These are phyloP conservation scores for Teratosphaeria gauchensis DNA, from an alignment of 2,329 filamentous ascomycete genomes.

Conservation along the genomic window DNA sequence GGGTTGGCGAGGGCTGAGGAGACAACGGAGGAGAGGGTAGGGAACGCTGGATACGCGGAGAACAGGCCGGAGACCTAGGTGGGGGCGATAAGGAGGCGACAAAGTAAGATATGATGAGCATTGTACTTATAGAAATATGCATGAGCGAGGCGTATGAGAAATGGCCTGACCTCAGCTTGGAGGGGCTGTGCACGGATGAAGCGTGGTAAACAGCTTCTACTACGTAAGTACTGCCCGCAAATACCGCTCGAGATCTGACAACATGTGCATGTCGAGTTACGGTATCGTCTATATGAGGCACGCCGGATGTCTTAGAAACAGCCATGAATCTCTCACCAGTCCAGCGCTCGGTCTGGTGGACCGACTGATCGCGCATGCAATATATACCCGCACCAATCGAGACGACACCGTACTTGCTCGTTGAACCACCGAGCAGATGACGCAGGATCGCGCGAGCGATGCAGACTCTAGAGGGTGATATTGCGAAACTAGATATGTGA, in stretches of 20 bases:
- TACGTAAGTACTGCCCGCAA: not conserved
- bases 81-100: not conserved
- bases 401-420: not conserved
- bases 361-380: not conserved
- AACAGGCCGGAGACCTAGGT: slow-evolving; percentile 1
- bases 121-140: slow-evolving; percentile 6
- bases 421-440: not conserved
- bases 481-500: not conserved
- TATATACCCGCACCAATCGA: not conserved
- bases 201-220: not conserved
- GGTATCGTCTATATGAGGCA: not conserved
- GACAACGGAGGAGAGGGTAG: slow-evolving; percentile 2
- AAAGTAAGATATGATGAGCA: not conserved
- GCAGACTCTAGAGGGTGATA: no score
- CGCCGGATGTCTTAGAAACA: not conserved
- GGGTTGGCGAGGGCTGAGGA: slow-evolving; percentile 73
- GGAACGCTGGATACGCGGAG: slow-evolving; percentile 2
- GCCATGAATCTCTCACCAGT: not conserved
- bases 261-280: not conserved
- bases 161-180: not conserved
- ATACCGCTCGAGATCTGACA: not conserved
- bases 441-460: not conserved
- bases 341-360: not conserved
- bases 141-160: slow-evolving; percentile 5
- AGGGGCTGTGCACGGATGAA: not conserved